phyloP scores from a whole-genome alignment of 2,329 filamentous ascomycete genomes.

The Phoma sp. region DNA sequence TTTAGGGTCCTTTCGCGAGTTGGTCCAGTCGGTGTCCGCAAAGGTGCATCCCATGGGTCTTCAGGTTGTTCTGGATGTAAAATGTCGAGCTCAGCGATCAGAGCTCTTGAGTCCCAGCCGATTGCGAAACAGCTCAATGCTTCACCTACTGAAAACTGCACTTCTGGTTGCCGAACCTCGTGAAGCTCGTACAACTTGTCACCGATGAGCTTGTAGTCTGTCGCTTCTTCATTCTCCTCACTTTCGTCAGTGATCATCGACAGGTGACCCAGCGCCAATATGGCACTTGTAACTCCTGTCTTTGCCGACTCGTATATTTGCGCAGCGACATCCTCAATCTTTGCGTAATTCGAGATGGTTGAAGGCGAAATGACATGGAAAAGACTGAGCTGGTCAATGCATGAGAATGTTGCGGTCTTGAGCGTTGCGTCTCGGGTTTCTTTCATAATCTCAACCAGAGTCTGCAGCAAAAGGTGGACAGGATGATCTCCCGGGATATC shows the following conservation, averaged over 20 bases:
- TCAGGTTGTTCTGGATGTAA: slow-evolving; percentile 57
- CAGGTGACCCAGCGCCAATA: slow-evolving; percentile 79
- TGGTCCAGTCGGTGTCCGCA: slow-evolving; percentile 41
- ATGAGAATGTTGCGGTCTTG: slow-evolving; percentile 62
- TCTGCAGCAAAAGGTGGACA: slow-evolving; percentile 52
- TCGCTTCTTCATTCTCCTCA: slow-evolving; percentile 40
- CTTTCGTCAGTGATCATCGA: slow-evolving; percentile 64
- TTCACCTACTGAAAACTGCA: slow-evolving; percentile 90
- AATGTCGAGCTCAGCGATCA: slow-evolving; percentile 78
- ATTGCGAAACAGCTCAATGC: slow-evolving; percentile 78
- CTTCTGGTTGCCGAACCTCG: slow-evolving; percentile 83
- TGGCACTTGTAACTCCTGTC: slow-evolving; percentile 80
- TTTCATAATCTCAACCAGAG: slow-evolving; percentile 60
- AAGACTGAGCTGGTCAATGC: slow-evolving; percentile 67
- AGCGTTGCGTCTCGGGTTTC: slow-evolving; percentile 62
- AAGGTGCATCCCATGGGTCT: slow-evolving; percentile 38
- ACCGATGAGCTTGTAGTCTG: slow-evolving; percentile 62
- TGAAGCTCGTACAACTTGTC: slow-evolving; percentile 76
- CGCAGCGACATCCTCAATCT: slow-evolving; percentile 61
- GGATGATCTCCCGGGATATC: slow-evolving; percentile 41
- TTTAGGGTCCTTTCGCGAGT: slow-evolving; percentile 53
- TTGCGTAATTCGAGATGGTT: slow-evolving; percentile 40
- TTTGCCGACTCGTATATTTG: slow-evolving; percentile 73
- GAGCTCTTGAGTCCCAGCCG: slow-evolving; percentile 82
- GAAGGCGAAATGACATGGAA: slow-evolving; percentile 61